Evolutionary conservation across 164 flowering plant genomes (phyloP), one percentile per base, ranked within the genome.

Genomic region (Cinnamomum micranthum): DNA sequence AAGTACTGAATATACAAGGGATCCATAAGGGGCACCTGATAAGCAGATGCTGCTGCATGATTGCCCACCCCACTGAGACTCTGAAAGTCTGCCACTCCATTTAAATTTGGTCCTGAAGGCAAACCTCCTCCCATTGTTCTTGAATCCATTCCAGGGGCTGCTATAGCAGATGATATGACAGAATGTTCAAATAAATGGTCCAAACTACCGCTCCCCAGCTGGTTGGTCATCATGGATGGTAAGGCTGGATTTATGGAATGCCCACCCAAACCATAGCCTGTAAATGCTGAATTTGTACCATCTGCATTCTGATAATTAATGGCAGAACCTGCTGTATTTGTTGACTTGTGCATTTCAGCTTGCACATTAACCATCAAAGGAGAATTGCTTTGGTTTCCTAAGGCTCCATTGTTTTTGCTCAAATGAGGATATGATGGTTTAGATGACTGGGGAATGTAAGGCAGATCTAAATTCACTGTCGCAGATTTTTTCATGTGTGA

Each of bases 1-100:
- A 91, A 73, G 82, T 92, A 86, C 76, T 93, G 94, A 81, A 87
- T 84, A 84, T 90, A 87, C 70, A 86, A 64, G 0, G 97, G 95
- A 71, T 90, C 97, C 80, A 88, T 20, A 1, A 78, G 60, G 15
- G 88, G 84, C 63, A 77, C 71, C 79, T 88, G 91, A 73, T 80
- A 81, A 70, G 82, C 80, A 79, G 72, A 78, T 65, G 84, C 86
- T 24, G 85, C 73, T 17, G 67, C 65, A 24, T 84, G 88, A 82
- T 86, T 89, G 58, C 92, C 88, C 65, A 80, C 62, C 76, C 95
- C 82, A 69, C 76, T 76, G 52, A 83, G 79, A 79, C 84, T 87
- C 55, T 88, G 88, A 70, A 82, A 69, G 69, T 88, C 92, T 4
- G 85, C 90, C 6, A 85, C 84, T 74, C 88, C 92, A 76, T 84